Base-by-base conservation (phyloP, 768 basidiomycete genomes). In the Filobasidium wieringae region DNA sequence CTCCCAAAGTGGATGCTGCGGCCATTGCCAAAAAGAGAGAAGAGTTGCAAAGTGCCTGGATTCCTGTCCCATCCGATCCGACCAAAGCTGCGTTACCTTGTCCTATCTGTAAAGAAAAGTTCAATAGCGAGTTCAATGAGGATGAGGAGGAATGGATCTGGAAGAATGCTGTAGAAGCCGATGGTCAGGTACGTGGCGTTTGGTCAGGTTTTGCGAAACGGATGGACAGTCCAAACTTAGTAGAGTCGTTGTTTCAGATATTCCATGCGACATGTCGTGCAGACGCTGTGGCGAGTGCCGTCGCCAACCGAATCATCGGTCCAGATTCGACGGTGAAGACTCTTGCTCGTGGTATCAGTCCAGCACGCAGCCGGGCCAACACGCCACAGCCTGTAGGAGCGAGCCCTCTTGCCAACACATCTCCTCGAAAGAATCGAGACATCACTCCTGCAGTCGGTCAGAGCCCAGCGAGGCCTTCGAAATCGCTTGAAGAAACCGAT, bases 91-190 rank as follows among this genome's bases (percentile, higher is more conserved):
- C 88, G 55, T 85, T 84, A 68, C 77, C 80, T 26, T 99, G 93
- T 78, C 90, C 91, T 26, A 87, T 99, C 65, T 99, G 95, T 82
- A 95, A 93, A 78, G 93, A 99, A 74, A 74, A 73, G 56, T 79
- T 96, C 73, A 87, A 88, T 78, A 82, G 84, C 63, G 93, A 95
- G 77, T 97, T 87, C 71, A 74, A 84, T 57, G 90, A 96, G 70
- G 92, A 95, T 49, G 90, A 92, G 60, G 93, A 96, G 76, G 93
- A 95, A 60, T 97, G 92, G 92, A 86, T 95, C 12, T 99, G 90
- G 90, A 82, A 80, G 70, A 93, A 99, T 68, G 89, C 92, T 0
- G 78, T 88, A 19, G 81, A 51, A 15, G 32, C 50, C n/a, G 50
- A 51, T 51, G 27, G 50, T 31, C 32, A 51, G 29, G 27, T 30